A percentile compares a stretch with the other conserved stretches of the same genome.
phyloP scores from a whole-genome alignment of 805 yeast species.

The Nakazawaea anatomiae region DNA sequence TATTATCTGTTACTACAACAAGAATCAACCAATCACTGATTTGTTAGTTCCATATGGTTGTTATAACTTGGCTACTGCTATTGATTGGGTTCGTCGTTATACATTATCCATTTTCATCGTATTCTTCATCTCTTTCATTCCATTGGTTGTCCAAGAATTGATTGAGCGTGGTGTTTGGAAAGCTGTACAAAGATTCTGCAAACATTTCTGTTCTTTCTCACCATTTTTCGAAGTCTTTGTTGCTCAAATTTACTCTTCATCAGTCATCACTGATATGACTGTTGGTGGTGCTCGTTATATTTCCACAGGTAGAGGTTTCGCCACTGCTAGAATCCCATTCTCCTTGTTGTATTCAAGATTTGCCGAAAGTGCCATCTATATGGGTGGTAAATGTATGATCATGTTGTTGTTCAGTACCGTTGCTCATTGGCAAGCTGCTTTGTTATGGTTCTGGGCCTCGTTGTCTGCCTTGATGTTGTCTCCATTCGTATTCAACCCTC shows the following conservation, averaged over 20 bases:
- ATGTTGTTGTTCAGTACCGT: slow-evolving; percentile 69
- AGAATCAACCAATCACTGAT: slow-evolving; percentile 62
- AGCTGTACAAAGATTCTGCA: slow-evolving; percentile 61
- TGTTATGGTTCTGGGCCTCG: slow-evolving; percentile 97
- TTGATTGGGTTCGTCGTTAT: slow-evolving; percentile 79
- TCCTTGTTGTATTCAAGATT: slow-evolving; percentile 69
- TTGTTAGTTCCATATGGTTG: slow-evolving; percentile 63
- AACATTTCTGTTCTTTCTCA: slow-evolving; percentile 65
- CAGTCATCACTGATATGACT: slow-evolving; percentile 63
- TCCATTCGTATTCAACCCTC: slow-evolving; percentile 95
- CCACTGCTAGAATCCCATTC: slow-evolving; percentile 74
- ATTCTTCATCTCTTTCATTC: slow-evolving; percentile 74
- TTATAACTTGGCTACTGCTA: slow-evolving; percentile 65
- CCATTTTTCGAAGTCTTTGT: slow-evolving; percentile 83
- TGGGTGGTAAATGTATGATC: slow-evolving; percentile 76
- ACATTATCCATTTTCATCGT: slow-evolving; percentile 78
- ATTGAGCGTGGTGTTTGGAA: slow-evolving; percentile 80
- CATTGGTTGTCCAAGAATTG: slow-evolving; percentile 72
- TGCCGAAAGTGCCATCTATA: slow-evolving; percentile 76
- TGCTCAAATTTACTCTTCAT: slow-evolving; percentile 71
- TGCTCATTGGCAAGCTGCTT: slow-evolving; percentile 86
- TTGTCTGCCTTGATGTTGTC: slow-evolving; percentile 82
- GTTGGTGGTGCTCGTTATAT: slow-evolving; percentile 87
- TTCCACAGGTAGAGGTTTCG: slow-evolving; percentile 84
- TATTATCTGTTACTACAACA: slow-evolving; percentile 61